Evolutionary conservation across 2,329 filamentous ascomycete genomes (phyloP).

Genomic region (Clonostachys rosea): DNA sequence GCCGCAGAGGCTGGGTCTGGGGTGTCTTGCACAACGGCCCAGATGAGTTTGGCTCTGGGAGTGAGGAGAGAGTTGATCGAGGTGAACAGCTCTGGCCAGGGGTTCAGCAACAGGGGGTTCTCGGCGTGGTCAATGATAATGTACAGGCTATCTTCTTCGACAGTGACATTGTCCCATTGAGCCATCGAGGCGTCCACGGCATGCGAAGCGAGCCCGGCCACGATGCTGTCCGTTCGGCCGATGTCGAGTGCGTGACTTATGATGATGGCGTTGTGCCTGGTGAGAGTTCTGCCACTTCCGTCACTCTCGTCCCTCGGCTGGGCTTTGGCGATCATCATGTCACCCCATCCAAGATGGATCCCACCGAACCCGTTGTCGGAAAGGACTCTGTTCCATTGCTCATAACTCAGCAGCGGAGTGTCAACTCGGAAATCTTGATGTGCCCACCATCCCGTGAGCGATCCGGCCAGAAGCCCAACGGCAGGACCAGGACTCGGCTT

Average conservation of each 20-base stretch:
- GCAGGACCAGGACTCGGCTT: too few species aligned
- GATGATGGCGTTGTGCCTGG: background rate
- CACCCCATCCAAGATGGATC: background rate
- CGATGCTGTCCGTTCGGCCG: background rate
- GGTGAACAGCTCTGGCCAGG: too few species aligned
- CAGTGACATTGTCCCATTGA: too few species aligned
- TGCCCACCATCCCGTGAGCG: slow-evolving; percentile 21
- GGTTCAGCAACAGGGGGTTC: too few species aligned
- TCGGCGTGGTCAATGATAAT: background rate
- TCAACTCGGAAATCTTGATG: background rate
- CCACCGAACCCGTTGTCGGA: background rate
- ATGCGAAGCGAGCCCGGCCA: background rate
- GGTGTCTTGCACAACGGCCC: too few species aligned
- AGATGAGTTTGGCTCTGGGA: too few species aligned
- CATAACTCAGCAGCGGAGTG: too few species aligned
- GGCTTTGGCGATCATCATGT: background rate
- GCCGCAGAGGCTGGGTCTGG: too few species aligned
- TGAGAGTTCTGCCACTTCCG: too few species aligned
- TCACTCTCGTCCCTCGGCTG: background rate
- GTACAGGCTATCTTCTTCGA: background rate
- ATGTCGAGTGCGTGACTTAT: background rate
- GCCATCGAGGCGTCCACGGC: background rate
- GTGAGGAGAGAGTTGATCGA: too few species aligned
- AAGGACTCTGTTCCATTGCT: too few species aligned
- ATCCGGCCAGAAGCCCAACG: slow-evolving; percentile 8